Conservation (phyloP, 129 eudicot genomes). For the Tagetes patula region DNA sequence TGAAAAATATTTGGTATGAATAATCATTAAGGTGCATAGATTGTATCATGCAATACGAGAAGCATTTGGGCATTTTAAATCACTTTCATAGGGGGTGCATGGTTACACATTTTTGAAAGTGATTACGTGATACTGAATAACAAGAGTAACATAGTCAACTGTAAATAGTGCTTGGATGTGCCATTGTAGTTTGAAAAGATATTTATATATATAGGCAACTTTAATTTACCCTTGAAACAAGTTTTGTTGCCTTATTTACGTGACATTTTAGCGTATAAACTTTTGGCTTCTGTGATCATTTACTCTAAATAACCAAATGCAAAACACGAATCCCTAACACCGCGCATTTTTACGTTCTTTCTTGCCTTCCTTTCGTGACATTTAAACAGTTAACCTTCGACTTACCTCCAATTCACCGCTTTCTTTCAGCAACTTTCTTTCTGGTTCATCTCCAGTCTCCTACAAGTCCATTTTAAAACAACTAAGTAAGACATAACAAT, state of each 20-base stretch:
- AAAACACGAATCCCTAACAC: not conserved
- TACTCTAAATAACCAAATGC: not conserved
- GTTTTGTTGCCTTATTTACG: not conserved
- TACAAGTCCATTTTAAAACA: constrained; percentile 17
- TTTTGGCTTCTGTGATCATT: not conserved
- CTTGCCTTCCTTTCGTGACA: not conserved
- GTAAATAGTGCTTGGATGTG: not conserved
- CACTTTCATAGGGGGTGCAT: not conserved
- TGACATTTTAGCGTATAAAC: no score
- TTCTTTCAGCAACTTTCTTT: constrained; percentile 29
- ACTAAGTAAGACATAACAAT: constrained; percentile 1
- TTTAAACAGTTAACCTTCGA: constrained; percentile 10
- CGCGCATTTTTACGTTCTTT: constrained; percentile 17
- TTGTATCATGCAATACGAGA: not conserved
- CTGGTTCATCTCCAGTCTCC: constrained; percentile 29
- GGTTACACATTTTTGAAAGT: constrained; percentile 1
- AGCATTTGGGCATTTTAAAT: not conserved
- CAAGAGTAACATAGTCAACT: not conserved
- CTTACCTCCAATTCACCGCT: constrained; percentile 26
- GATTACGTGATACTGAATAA: constrained; percentile 14
- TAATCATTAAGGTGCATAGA: not conserved
- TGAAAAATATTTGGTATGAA: constrained; percentile 10
- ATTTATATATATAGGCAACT: no score
- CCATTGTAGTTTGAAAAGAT: not conserved
- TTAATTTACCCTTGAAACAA: no score